Conservation (phyloP, 2,329 filamentous ascomycete species). For the Coniochaeta ligniaria region DNA sequence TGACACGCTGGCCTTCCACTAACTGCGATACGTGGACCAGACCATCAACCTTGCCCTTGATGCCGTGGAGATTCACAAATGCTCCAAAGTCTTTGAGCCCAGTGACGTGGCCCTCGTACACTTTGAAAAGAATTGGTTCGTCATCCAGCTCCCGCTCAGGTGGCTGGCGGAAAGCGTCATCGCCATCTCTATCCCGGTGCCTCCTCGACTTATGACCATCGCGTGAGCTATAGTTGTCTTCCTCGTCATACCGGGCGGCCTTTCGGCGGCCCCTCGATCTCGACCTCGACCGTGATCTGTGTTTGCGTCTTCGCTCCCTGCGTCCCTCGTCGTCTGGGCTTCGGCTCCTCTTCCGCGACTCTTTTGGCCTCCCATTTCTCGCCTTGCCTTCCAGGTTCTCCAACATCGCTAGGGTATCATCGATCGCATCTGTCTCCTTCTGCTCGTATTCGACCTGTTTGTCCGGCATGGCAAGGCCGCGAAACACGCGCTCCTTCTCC, state of each 20-base stretch:
- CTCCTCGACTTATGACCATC: constrained; percentile 36
- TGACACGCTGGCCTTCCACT: constrained; percentile 75
- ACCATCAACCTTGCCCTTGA: constrained; percentile 84
- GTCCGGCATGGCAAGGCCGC: constrained; percentile 81
- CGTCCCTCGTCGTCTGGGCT: constrained; percentile 16
- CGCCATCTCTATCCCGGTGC: constrained; percentile 33
- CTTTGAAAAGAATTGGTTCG: constrained; percentile 70
- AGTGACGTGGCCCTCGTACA: constrained; percentile 85
- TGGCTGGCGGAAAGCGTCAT: constrained; percentile 28
- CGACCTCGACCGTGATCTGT: constrained; percentile 30
- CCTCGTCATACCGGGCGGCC: constrained; percentile 28
- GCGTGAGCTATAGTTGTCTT: constrained; percentile 9
- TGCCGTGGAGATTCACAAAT: constrained; percentile 86
- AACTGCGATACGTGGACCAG: constrained; percentile 91
- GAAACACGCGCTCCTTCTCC: constrained; percentile 83
- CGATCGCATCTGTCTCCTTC: constrained; percentile 60
- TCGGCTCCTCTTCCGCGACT: constrained; percentile 26
- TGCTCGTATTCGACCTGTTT: constrained; percentile 37
- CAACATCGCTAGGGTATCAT: constrained; percentile 88
- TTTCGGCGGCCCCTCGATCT: constrained; percentile 40
- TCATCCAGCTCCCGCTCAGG: constrained; percentile 75
- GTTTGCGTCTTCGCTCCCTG: constrained; percentile 39
- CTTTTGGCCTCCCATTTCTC: constrained; percentile 21
- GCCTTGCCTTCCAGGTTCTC: constrained; percentile 72
- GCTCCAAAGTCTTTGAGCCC: constrained; percentile 93